phyloP scores from a whole-genome alignment of 2,329 filamentous ascomycete species.

The Drechslerella coelobrocha region DNA sequence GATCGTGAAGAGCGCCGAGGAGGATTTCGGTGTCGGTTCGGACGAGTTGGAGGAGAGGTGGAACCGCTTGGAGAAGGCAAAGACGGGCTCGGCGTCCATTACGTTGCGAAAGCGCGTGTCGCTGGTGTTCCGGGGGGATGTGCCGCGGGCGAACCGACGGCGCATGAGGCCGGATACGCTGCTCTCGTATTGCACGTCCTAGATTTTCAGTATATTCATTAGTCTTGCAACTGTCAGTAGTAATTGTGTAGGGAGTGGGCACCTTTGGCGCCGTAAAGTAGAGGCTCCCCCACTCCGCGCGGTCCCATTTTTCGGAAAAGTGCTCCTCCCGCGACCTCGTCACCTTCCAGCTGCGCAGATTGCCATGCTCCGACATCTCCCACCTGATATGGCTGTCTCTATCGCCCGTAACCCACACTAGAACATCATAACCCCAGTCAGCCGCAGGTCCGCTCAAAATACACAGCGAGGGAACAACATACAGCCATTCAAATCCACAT shows the following conservation, averaged over 20 bases:
- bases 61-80: conserved; percentile 76
- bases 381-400: conserved; percentile 73
- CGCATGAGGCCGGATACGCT: conserved; percentile 72
- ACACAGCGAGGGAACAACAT: conserved; percentile 11
- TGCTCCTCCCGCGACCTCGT: conserved; percentile 68
- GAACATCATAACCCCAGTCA: background rate
- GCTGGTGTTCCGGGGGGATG: conserved; percentile 70
- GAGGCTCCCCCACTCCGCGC: conserved; percentile 82
- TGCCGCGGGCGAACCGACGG: conserved; percentile 72
- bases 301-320: conserved; percentile 76
- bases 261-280: conserved; percentile 74
- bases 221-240: conserved; percentile 13
- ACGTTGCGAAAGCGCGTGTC: conserved; percentile 73
- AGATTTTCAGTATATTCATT: conserved; percentile 1
- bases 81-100: conserved; percentile 79
- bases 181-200: conserved; percentile 71
- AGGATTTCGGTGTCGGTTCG: conserved; percentile 55
- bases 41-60: conserved; percentile 60
- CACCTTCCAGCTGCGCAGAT: conserved; percentile 72
- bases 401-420: conserved; percentile 81
- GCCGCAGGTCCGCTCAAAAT: conserved; percentile 58
- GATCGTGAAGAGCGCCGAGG: conserved; percentile 70
- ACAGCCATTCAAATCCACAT: conserved; percentile 71
- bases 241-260: conserved; percentile 46
- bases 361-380: conserved; percentile 64